A percentile compares a stretch with the other conserved stretches of the same genome.
phyloP scores from a whole-genome alignment of 345 rosid genomes.

The Carallia pectinifolia region DNA sequence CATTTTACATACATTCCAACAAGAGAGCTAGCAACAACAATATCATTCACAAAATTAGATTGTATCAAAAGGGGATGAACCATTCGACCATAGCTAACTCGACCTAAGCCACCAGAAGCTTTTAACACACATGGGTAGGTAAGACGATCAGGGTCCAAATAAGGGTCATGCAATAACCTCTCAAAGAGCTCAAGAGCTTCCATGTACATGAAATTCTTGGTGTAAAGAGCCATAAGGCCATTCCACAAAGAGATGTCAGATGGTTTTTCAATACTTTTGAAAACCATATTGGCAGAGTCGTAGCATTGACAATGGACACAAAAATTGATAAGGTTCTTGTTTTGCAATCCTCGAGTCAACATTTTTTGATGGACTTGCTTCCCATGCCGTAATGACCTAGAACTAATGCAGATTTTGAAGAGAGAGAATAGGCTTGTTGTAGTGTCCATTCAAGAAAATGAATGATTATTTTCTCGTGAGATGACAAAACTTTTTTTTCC shows the following conservation, averaged over 20 bases:
- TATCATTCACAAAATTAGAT: slow-evolving; percentile 46
- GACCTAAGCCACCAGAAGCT: slow-evolving; percentile 48
- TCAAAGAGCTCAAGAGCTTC: slow-evolving; percentile 51
- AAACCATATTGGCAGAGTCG: slow-evolving; percentile 46
- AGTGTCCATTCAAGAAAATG: slow-evolving; percentile 27
- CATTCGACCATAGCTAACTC: slow-evolving; percentile 41
- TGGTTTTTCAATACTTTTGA: slow-evolving; percentile 28
- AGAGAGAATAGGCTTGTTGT: slow-evolving; percentile 30
- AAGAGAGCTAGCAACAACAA: slow-evolving; percentile 56
- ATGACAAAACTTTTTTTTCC: too few species aligned
- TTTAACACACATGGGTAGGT: slow-evolving; percentile 65
- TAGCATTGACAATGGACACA: slow-evolving; percentile 49
- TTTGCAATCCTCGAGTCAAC: slow-evolving; percentile 42
- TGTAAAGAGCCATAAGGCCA: slow-evolving; percentile 49
- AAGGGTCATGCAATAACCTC: slow-evolving; percentile 33
- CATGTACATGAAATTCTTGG: slow-evolving; percentile 47
- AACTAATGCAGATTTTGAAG: slow-evolving; percentile 30
- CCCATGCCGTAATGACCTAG: slow-evolving; percentile 31
- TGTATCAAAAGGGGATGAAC: slow-evolving; percentile 52
- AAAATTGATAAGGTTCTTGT: slow-evolving; percentile 47
- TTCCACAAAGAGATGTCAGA: slow-evolving; percentile 61
- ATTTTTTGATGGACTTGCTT: slow-evolving; percentile 58
- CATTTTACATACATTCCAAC: slow-evolving; percentile 57
- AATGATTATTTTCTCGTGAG: too few species aligned
- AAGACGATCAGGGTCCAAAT: slow-evolving; percentile 48